These are phyloP conservation scores for Pseudogymnoascus sp. DNA, from an alignment of 2,329 filamentous ascomycete species.

Conservation along the genomic window DNA sequence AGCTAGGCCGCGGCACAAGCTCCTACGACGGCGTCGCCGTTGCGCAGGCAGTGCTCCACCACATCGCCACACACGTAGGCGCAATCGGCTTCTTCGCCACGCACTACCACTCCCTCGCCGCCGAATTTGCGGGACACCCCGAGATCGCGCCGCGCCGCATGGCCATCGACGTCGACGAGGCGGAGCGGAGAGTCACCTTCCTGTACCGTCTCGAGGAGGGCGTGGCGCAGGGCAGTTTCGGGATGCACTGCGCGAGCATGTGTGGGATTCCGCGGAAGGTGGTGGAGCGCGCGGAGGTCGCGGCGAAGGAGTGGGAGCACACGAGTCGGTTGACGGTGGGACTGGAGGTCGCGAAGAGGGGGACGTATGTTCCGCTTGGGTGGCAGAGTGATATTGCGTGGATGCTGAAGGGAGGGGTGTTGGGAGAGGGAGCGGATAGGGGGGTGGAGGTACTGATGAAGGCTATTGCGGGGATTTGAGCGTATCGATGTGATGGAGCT, in stretches of 20 bases:
- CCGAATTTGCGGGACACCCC: slow-evolving; percentile 82
- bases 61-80: slow-evolving; percentile 86
- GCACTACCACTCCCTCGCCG: slow-evolving; percentile 89
- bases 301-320: slow-evolving; percentile 90
- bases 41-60: slow-evolving; percentile 93
- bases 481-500: background rate
- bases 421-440: slow-evolving; percentile 38
- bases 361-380: slow-evolving; percentile 76
- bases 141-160: slow-evolving; percentile 83
- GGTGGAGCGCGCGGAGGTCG: slow-evolving; percentile 78
- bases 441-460: slow-evolving; percentile 52
- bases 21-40: slow-evolving; percentile 96
- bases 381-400: slow-evolving; percentile 81
- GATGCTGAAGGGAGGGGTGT: slow-evolving; percentile 52
- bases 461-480: slow-evolving; percentile 51
- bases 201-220: slow-evolving; percentile 89
- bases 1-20: slow-evolving; percentile 87
- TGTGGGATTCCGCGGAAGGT: slow-evolving; percentile 82
- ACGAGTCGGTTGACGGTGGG: slow-evolving; percentile 85
- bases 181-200: slow-evolving; percentile 82
- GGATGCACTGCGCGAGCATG: slow-evolving; percentile 99
- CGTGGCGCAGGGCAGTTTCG: slow-evolving; percentile 92
- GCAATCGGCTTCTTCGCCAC: slow-evolving; percentile 96
- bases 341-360: slow-evolving; percentile 69
- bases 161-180: slow-evolving; percentile 89